These are phyloP conservation scores for Neurospora africana DNA, from an alignment of 495 filamentous ascomycete genomes.

Conservation along the genomic window DNA sequence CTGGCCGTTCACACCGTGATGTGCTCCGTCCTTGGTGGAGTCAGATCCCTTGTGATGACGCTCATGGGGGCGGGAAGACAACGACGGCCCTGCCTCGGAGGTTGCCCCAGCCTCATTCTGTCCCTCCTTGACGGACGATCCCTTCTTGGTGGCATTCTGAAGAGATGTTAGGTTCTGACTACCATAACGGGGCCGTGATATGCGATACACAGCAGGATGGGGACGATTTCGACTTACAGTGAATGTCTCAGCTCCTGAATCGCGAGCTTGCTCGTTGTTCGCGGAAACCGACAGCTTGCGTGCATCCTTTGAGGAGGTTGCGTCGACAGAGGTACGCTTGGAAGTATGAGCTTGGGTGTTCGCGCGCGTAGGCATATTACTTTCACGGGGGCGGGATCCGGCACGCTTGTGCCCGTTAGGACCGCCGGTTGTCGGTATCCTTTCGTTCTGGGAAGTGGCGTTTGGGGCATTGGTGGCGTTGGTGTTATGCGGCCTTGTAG, in stretches of 20 bases:
- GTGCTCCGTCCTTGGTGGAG: conserved; percentile 14
- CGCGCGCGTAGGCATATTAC: conserved; percentile 11
- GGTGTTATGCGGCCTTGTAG: conserved; percentile 13
- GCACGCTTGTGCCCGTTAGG: conserved; percentile 5
- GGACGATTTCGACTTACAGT: conserved; percentile 15
- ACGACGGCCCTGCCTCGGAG: conserved; percentile 7
- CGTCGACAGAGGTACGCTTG: conserved; percentile 40
- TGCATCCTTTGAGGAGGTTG: conserved; percentile 30
- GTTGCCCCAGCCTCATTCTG: conserved; percentile 14
- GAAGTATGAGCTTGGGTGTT: conserved; percentile 19
- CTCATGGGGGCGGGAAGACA: conserved; percentile 7
- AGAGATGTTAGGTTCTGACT: background rate
- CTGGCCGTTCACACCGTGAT: conserved; percentile 14
- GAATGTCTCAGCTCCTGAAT: conserved; percentile 10
- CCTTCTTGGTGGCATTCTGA: conserved; percentile 14
- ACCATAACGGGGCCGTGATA: background rate
- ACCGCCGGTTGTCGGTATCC: conserved; percentile 6
- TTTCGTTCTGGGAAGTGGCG: conserved; percentile 9
- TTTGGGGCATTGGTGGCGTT: conserved; percentile 1
- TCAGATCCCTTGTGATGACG: conserved; percentile 14
- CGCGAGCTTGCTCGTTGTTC: conserved; percentile 28
- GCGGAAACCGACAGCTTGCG: conserved; percentile 25
- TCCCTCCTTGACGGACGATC: conserved; percentile 10
- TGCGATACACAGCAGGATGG: background rate
- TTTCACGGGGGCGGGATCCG: conserved; percentile 14